Base-by-base conservation (phyloP, 1,284 basidiomycete genomes). In the Porogramme epimiltina region DNA sequence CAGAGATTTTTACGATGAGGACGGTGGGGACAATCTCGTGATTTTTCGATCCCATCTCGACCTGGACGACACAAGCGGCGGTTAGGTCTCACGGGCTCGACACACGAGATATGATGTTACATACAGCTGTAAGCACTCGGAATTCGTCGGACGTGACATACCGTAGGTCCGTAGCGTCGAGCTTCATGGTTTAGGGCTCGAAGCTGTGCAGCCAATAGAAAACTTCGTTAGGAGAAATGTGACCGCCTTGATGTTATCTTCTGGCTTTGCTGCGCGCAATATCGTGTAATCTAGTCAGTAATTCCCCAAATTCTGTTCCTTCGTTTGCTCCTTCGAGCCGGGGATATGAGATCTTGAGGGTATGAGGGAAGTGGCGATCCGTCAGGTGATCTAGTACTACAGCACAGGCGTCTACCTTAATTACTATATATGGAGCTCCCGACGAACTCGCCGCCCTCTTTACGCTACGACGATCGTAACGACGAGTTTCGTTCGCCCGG, bases 41-140 rank as follows among this genome's bases (percentile, higher is more conserved):
- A 66, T 98, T 98, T 75, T 97, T 97, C 4, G 93, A 97, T 31
- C 96, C 97, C 81, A 97, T 95, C 75, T 99, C 96, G 37, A 91
- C 89, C 93, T 96, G 67, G 33, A 49, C 1, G 34, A 25, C 39
- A 4, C 18, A 26, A 5, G 22, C 20, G n/a, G 4, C 42, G 50
- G 49, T 36, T n/a, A 6, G 13, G 24, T 52, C 6, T 18, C 34
- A 5, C 16, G 6, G 15, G 28, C 15, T 8, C 28, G 13, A 10
- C n/a, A 5, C 5, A 9, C 34, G 10, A 37, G n/a, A 18, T 9
- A 37, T 23, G 37, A 40, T 34, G 37, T 28, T 36, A 71, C 84
- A 47, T 66, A 97, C 94, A 43, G 96, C 93, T 22, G 93, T 94
- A 31, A 99, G 78, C 13, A 98, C 94, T 46, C 95, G 79, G 71